Evolutionary conservation across 768 basidiomycete species (phyloP), one percentile per base, ranked within the genome.

Genomic region (Wakefieldia striispora): DNA sequence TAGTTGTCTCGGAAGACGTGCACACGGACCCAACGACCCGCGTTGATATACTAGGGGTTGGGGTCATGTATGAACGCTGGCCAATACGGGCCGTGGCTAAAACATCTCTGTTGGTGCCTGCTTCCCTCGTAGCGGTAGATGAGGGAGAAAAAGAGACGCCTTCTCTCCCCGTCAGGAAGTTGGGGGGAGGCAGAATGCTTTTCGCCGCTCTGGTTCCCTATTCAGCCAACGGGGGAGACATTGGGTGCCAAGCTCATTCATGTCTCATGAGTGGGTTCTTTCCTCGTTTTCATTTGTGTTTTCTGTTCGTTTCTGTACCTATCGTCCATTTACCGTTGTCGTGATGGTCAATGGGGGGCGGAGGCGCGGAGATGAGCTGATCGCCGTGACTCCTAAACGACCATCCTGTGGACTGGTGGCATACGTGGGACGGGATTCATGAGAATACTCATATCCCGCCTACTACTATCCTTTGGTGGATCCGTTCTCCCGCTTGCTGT

Each of bases 331-430:
- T 10, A 27, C 54, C 47, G 47, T 35, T 62, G 50, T 42, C 38
- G 53, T 42, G 41, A 49, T 50, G 49, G 54, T 65, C 55, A 9
- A 26, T 57, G 20, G 55, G 16, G 48, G 23, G 36, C 20, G 46
- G 40, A n/a, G 24, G 36, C 13, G 45, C 61, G 64, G 64, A 66
- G 45, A 66, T 64, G 64, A 61, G 47, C 12, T 56, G 63, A 61
- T 64, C 52, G 54, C 64, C 63, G 61, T 57, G 35, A 14, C 61
- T 54, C 63, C 63, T 65, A 54, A 56, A 5, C 33, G 2, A 31
- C 11, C 11, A 50, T 50, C 55, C 51, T 63, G 49, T 59, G 57
- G 42, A 26, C 6, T 2, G 50, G 21, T 51, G 55, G 55, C 27
- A 31, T 43, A 26, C 37, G 48, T 24, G 48, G 40, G 37, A 55